phyloP scores from a whole-genome alignment of 139 green algal genomes.

The Mychonastes homosphaera region DNA sequence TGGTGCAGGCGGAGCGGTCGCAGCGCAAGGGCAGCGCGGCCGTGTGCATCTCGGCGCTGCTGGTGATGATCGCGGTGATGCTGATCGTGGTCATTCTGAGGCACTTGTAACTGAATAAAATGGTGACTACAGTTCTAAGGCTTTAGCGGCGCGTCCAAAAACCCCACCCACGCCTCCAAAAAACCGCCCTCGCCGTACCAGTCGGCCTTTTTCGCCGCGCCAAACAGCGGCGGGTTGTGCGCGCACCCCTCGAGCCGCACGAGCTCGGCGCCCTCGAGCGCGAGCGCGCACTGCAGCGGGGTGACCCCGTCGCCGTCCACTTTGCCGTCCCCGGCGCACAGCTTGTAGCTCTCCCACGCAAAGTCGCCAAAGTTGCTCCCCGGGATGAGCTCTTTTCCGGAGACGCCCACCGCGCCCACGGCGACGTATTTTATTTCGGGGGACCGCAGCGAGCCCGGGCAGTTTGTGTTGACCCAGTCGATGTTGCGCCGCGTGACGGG shows the following conservation, averaged over 20 bases:
- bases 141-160: too few relatives aligned
- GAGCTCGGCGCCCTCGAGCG: slow-evolving; percentile 28
- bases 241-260: slow-evolving; percentile 16
- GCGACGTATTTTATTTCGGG: background rate
- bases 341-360: slow-evolving; percentile 27
- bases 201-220: too few relatives aligned
- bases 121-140: too few relatives aligned
- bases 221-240: too few relatives aligned
- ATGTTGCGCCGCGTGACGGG: slow-evolving; percentile 22
- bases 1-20: slow-evolving; percentile 77
- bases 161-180: too few relatives aligned
- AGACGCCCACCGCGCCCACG: background rate
- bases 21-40: slow-evolving; percentile 70
- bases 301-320: slow-evolving; percentile 28
- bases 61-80: slow-evolving; percentile 73
- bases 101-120: slow-evolving; percentile 10
- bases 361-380: slow-evolving; percentile 21
- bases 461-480: slow-evolving; percentile 26
- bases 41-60: slow-evolving; percentile 87
- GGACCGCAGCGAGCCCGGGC: slow-evolving; percentile 4
- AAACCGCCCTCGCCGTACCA: too few relatives aligned
- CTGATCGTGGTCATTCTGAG: slow-evolving; percentile 67
- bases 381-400: background rate
- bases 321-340: slow-evolving; percentile 15
- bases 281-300: slow-evolving; percentile 23